phyloP scores from a whole-genome alignment of 164 flowering plant genomes.

The Kingdonia uniflora region DNA sequence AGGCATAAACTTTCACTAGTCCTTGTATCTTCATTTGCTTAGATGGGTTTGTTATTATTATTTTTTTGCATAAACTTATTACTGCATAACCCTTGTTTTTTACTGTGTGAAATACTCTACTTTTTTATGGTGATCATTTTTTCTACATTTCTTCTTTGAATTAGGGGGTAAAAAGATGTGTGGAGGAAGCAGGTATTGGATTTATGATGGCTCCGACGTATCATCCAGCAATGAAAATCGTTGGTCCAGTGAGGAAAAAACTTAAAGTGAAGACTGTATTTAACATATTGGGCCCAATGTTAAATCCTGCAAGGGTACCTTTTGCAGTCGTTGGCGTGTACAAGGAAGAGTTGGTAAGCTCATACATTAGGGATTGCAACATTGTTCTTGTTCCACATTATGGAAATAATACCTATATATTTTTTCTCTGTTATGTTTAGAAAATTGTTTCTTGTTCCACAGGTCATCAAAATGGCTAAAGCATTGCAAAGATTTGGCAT shows the following conservation, averaged over 20 bases:
- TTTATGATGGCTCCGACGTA: slow-evolving; percentile 91
- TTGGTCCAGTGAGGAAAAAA: slow-evolving; percentile 75
- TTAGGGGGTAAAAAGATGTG: slow-evolving; percentile 63
- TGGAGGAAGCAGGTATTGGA: slow-evolving; percentile 78
- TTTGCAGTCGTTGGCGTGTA: slow-evolving; percentile 93
- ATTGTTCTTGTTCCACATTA: too few species aligned
- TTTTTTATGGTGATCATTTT: too few species aligned
- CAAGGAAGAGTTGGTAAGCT: slow-evolving; percentile 57
- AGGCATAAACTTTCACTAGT: too few species aligned
- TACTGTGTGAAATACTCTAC: too few species aligned
- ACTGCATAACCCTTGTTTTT: too few species aligned
- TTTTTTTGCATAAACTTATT: too few species aligned
- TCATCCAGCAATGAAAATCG: slow-evolving; percentile 94
- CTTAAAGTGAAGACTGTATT: slow-evolving; percentile 88
- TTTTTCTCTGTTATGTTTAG: neutral
- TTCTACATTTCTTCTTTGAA: slow-evolving; percentile 13
- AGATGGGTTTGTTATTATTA: too few species aligned
- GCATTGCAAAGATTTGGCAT: slow-evolving; percentile 81
- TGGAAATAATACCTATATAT: too few species aligned
- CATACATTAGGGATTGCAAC: neutral
- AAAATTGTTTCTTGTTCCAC: slow-evolving; percentile 2
- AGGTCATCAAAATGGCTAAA: slow-evolving; percentile 91
- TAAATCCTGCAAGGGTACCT: slow-evolving; percentile 81
- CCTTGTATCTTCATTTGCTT: too few species aligned
- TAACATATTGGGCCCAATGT: slow-evolving; percentile 86